Base-by-base conservation (phyloP, 73 alveolate species). In the Chromera velia region DNA sequence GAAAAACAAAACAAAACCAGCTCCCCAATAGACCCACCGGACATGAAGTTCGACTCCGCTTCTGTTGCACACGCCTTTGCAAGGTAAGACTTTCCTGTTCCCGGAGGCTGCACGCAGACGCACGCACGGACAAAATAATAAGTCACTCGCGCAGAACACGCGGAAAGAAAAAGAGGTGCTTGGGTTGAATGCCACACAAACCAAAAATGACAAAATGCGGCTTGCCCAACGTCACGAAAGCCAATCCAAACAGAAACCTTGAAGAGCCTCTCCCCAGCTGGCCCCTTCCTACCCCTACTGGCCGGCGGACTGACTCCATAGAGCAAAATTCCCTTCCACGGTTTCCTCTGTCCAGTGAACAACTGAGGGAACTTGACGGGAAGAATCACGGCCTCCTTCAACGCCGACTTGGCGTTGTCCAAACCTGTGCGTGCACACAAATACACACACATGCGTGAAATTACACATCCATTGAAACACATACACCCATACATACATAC, bases 31-130 rank as follows among this genome's bases (percentile, higher is more conserved):
- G 22, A 40, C 55, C 55, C 75, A 24, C 81, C 91, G 33, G 97
- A 90, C 88, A 95, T 93, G 92, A 93, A 95, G 30, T 95, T 90
- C 6, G 96, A 96, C 69, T 89, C 95, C 30, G 97, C 92, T 87
- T 95, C 99, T 27, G 98, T 95, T 30, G 98, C 98, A 70, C 98
- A 92, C 28, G 99, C 99, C 72, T 95, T 95, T 22, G 98, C 99
- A 63, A 95, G 82, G 90, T 80, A 93, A 45, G 97, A 84, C 82
- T 95, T 95, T 24, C 99, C 99, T 55, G 99, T 95, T 70, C 99
- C 99, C 22, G 99, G 98, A 18, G 99, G 99, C 82, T 79, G 55
- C 30, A 1, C 47, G 0, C 33, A 69, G 6, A 32, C 0, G 4
- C 19, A 28, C 17, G 0, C 62, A 32, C 55, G n/a, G n/a, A n/a